A percentile compares a stretch with the other conserved stretches of the same genome.
phyloP scores from a whole-genome alignment of 2,329 filamentous ascomycete species.

The Mollisia scopiformis region DNA sequence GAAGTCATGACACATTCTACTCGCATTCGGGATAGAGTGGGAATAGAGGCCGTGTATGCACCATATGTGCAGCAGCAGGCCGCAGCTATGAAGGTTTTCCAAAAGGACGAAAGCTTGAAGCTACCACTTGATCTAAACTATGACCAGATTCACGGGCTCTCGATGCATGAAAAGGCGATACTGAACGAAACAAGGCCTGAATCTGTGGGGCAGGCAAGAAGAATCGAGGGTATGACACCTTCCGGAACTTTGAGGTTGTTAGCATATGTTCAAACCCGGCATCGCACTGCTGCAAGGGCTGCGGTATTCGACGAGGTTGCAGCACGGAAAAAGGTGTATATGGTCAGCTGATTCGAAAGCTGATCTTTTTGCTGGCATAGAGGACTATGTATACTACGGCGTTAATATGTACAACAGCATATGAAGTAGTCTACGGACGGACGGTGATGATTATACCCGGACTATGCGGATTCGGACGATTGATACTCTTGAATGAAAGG shows the following conservation, averaged over 20 bases:
- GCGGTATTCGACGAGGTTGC: slow-evolving; percentile 24
- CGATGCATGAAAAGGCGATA: slow-evolving; percentile 75
- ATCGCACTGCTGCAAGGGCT: slow-evolving; percentile 20
- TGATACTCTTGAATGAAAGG: too few species aligned
- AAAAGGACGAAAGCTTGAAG: slow-evolving; percentile 74
- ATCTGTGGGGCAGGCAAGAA: slow-evolving; percentile 83
- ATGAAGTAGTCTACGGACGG: too few species aligned
- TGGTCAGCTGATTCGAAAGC: slow-evolving; percentile 3
- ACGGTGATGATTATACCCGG: too few species aligned
- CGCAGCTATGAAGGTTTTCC: slow-evolving; percentile 66
- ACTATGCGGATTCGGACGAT: too few species aligned
- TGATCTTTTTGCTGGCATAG: neutral
- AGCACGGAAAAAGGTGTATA: slow-evolving; percentile 19
- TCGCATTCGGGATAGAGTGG: slow-evolving; percentile 69
- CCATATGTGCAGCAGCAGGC: slow-evolving; percentile 81
- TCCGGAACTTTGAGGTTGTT: slow-evolving; percentile 63
- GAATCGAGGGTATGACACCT: slow-evolving; percentile 79
- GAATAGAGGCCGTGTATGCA: slow-evolving; percentile 83
- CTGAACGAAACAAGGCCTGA: slow-evolving; percentile 75
- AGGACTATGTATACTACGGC: neutral
- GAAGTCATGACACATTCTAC: slow-evolving; percentile 56
- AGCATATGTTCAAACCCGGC: slow-evolving; percentile 52
- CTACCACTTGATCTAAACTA: slow-evolving; percentile 82
- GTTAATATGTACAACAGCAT: neutral
- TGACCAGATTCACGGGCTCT: slow-evolving; percentile 70